Percentiles rank a stretch among this genome's conserved stretches.
phyloP scores from a whole-genome alignment of 805 yeast species.

The Hanseniaspora vineae region DNA sequence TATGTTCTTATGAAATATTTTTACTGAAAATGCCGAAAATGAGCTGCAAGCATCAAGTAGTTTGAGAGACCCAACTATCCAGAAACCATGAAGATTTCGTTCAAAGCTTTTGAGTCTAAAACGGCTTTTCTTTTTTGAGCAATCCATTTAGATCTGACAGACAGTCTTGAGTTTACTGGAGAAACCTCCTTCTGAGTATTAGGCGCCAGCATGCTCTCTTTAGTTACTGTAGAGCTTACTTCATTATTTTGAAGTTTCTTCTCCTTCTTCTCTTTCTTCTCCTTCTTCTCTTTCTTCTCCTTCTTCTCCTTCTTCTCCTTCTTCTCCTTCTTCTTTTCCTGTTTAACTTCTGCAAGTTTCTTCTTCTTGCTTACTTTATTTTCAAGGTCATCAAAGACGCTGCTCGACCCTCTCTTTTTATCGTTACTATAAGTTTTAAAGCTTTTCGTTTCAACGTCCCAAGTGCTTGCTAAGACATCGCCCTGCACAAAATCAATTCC shows the following conservation, averaged over 20 bases:
- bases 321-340: conserved; percentile 20
- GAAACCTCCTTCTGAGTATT: conserved; percentile 23
- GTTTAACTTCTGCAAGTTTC: conserved; percentile 18
- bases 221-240: conserved; percentile 15
- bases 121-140: conserved; percentile 86
- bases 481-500: conserved; percentile 83
- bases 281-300: conserved; percentile 20
- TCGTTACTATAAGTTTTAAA: conserved; percentile 19
- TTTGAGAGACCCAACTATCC: too few species aligned
- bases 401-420: conserved; percentile 21
- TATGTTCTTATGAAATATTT: too few species aligned
- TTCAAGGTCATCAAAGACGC: conserved; percentile 14
- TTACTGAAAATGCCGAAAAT: too few species aligned
- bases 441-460: conserved; percentile 49
- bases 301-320: conserved; percentile 19
- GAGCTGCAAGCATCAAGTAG: too few species aligned
- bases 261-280: conserved; percentile 6
- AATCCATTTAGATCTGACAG: conserved; percentile 79
- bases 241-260: conserved; percentile 3
- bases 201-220: conserved; percentile 31
- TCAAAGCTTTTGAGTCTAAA: conserved; percentile 75
- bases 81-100: conserved; percentile 85
- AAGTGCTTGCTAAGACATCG: conserved; percentile 68
- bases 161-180: conserved; percentile 39
- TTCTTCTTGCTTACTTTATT: conserved; percentile 14